phyloP scores from a whole-genome alignment of 2,329 filamentous ascomycete species.

The Beauveria asiatica region DNA sequence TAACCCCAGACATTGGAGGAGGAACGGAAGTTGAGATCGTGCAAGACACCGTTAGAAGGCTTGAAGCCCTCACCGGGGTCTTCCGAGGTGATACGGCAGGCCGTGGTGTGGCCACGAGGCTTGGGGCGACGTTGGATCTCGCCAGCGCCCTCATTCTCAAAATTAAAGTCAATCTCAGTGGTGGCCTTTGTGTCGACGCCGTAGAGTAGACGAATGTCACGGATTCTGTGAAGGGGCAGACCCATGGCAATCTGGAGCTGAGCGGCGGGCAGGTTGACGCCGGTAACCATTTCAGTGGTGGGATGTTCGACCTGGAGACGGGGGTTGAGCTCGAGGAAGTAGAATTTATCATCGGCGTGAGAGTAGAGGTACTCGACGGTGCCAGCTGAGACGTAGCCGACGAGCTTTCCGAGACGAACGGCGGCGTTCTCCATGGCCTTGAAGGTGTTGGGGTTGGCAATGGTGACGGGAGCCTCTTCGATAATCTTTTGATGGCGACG shows the following conservation, averaged over 20 bases:
- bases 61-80: slow-evolving; percentile 99
- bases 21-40: slow-evolving; percentile 97
- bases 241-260: slow-evolving; percentile 99
- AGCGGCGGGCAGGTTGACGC: slow-evolving; percentile 92
- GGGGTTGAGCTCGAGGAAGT: slow-evolving; percentile 97
- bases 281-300: slow-evolving; percentile 98
- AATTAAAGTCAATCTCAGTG: slow-evolving; percentile 92
- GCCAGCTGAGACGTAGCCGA: slow-evolving; percentile 97
- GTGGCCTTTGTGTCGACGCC: slow-evolving; percentile 84
- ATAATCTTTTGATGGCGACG: slow-evolving; percentile 99
- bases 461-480: slow-evolving; percentile 95
- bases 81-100: slow-evolving; percentile 97
- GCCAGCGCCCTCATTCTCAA: slow-evolving; percentile 75
- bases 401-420: slow-evolving; percentile 83
- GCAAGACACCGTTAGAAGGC: slow-evolving; percentile 97
- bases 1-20: slow-evolving; percentile 99
- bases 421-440: slow-evolving; percentile 94
- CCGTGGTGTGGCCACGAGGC: slow-evolving; percentile 94
- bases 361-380: slow-evolving; percentile 99
- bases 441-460: slow-evolving; percentile 84
- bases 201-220: slow-evolving; percentile 92
- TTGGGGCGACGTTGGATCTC: slow-evolving; percentile 81
- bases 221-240: slow-evolving; percentile 87
- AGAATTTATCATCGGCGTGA: slow-evolving; percentile 96
- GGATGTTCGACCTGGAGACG: slow-evolving; percentile 99